Conservation (phyloP, 1,284 basidiomycete species). For the Tetrapyrgos nigripes region DNA sequence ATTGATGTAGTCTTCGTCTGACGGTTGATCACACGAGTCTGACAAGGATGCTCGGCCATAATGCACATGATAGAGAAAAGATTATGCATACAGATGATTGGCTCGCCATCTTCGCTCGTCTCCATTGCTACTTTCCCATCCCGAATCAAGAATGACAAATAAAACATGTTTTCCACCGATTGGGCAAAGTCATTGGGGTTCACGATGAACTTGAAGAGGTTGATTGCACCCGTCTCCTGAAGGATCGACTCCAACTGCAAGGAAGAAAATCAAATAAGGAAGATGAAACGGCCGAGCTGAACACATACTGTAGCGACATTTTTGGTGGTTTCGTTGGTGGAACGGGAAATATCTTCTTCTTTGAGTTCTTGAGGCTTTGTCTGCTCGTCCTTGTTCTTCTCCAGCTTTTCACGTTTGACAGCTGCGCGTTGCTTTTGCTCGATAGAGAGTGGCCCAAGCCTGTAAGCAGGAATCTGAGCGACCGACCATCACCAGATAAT, state of each 20-base stretch:
- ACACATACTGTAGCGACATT: conserved; percentile 70
- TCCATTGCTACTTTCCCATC: conserved; percentile 83
- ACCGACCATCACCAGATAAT: neutral
- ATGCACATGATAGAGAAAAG: neutral
- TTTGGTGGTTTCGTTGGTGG: conserved; percentile 84
- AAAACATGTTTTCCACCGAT: conserved; percentile 93
- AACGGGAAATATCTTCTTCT: conserved; percentile 78
- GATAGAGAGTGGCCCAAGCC: conserved; percentile 80
- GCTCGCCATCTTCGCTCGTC: conserved; percentile 69
- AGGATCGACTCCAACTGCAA: conserved; percentile 63
- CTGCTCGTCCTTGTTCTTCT: conserved; percentile 75
- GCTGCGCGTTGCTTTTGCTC: conserved; percentile 75
- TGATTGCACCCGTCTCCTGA: conserved; percentile 56
- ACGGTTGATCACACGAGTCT: conserved; percentile 72
- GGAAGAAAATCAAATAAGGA: conserved; percentile 3
- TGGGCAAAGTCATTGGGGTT: conserved; percentile 91
- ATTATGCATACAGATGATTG: conserved; percentile 68
- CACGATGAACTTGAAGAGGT: conserved; percentile 85
- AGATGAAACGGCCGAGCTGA: neutral
- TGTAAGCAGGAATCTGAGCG: conserved; percentile 33
- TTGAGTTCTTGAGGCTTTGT: conserved; percentile 75
- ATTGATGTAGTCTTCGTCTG: conserved; percentile 63
- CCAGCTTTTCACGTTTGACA: conserved; percentile 69
- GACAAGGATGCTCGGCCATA: neutral
- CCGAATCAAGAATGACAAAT: conserved; percentile 89